Base-by-base conservation (phyloP, 306 rosid species). In the Pachyrhizus erosus region DNA sequence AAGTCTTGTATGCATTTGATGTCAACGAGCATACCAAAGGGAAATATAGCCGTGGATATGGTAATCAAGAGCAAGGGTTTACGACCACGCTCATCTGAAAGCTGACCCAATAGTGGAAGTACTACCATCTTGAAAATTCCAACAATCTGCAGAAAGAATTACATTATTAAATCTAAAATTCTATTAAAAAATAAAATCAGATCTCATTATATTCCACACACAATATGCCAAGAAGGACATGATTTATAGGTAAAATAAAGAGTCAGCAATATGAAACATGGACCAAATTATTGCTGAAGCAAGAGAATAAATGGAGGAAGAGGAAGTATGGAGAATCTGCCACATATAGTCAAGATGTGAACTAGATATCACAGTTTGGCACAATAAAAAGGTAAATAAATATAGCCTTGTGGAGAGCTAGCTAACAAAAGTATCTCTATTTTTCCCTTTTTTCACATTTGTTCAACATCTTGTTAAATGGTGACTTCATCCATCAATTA, bases 71-170 rank as follows among this genome's bases (percentile, higher is more conserved):
- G 92, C 69, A 94, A 40, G 26, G 94, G 94, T 78, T 94, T 94
- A 31, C 98, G 94, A 21, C 98, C 98, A 65, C 81, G 66, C 75
- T 94, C 98, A 77, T 91, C 98, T 5, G 98, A 93, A 70, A 91
- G 93, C 86, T 94, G 98, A 77, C 98, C 98, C 21, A 94, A 82
- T 39, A 91, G 83, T 37, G 98, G 97, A 83, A 94, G 88, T 39
- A 89, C 85, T 86, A 90, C 88, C 97, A 93, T 90, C 84, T 90
- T 88, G 89, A 93, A 93, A 72, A 93, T 73, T 80, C 97, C 97
- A 85, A 85, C 93, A 68, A 91, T 80, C 96, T 93, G 55, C 43
- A 71, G 18, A 15, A 10, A 48, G 8, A 54, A 29, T 76, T 12
- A 40, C 72, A 67, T 73, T 8, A 24, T 17, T 34, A 21, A 73